Base-by-base conservation (phyloP, 495 filamentous ascomycete species). In the Corynascus novoguineensis region DNA sequence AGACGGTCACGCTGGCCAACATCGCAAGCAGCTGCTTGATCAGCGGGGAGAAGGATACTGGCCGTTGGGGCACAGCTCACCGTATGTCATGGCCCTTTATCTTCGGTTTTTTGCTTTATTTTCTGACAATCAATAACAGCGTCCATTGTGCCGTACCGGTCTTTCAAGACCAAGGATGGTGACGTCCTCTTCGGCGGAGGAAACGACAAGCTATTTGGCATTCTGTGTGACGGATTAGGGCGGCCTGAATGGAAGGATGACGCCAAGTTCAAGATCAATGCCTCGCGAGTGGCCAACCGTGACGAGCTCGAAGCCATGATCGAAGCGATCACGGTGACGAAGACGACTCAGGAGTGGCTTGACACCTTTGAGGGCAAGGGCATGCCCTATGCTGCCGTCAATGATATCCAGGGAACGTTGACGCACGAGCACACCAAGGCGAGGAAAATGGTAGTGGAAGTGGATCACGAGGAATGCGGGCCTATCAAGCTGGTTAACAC, bases 21-120 rank as follows among this genome's bases (percentile, higher is more conserved):
- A 86, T 98, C 60, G 93, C 92, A 10, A 95, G 89, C 68, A 96
- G 90, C 47, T 89, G 83, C 46, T 74, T 98, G 47, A 90, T 98
- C 49, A 95, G 88, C 64, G 91, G 91, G 8, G 71, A 97, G 68
- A 86, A 85, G 57, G 92, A 97, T 71, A 80, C 82, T 0, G 93
- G 93, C 0, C 79, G 93, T 50, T 96, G 91, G 90, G 93, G 93
- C 5, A 98, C 93, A 7, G 91, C 91, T 42, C 93, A 98, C 77
- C 93, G 88, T 90, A 76, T 72, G 86, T 77, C n/a, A n/a, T n/a
- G n/a, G 17, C 22, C 9, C 29, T 15, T 37, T 22, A 15, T 41
- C 45, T 21, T 28, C 5, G 22, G 38, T 25, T 10, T 10, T 4
- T 19, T 19, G 12, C 3, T 9, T 22, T 17, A n/a, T n/a, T 7